Evolutionary conservation across 306 rosid genomes (phyloP).

Genomic region (Notholithocarpus densiflorus): DNA sequence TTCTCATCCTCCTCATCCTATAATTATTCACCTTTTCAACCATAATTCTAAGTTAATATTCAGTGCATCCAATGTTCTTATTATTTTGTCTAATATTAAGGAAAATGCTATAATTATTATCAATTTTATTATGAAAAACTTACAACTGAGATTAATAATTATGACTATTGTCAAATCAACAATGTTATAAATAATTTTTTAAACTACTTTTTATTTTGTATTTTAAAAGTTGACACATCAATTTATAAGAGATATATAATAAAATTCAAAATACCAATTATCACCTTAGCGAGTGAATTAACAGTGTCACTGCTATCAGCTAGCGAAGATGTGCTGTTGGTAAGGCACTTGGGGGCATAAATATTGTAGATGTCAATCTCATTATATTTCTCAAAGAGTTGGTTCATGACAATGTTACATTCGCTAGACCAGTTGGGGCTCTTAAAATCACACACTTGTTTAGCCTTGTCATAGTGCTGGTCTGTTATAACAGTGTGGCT

Average conservation of each 20-base stretch:
- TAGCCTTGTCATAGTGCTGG: constrained; percentile 41
- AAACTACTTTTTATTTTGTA: too few relatives aligned
- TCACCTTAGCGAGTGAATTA: constrained; percentile 29
- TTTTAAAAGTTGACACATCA: too few relatives aligned
- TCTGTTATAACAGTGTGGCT: constrained; percentile 60
- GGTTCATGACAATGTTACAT: constrained; percentile 40
- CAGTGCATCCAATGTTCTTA: neutral
- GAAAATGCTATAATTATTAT: neutral
- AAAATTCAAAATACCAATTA: constrained; percentile 4
- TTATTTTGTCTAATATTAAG: neutral
- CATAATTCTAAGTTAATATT: neutral
- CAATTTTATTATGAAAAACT: too few relatives aligned
- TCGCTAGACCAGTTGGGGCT: constrained; percentile 37
- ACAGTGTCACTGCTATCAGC: constrained; percentile 5
- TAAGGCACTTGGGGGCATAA: constrained; percentile 42
- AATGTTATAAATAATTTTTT: too few relatives aligned
- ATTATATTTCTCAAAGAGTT: constrained; percentile 30
- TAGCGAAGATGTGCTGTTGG: constrained; percentile 29
- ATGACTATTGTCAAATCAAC: too few relatives aligned
- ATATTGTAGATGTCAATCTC: constrained; percentile 60
- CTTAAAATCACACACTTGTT: constrained; percentile 46
- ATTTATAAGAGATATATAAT: too few relatives aligned
- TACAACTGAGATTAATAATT: too few relatives aligned
- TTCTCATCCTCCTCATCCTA: constrained; percentile 34
- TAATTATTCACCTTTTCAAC: constrained; percentile 11